Base-by-base conservation (phyloP, 768 basidiomycete genomes). In the Mycena rebaudengoi region DNA sequence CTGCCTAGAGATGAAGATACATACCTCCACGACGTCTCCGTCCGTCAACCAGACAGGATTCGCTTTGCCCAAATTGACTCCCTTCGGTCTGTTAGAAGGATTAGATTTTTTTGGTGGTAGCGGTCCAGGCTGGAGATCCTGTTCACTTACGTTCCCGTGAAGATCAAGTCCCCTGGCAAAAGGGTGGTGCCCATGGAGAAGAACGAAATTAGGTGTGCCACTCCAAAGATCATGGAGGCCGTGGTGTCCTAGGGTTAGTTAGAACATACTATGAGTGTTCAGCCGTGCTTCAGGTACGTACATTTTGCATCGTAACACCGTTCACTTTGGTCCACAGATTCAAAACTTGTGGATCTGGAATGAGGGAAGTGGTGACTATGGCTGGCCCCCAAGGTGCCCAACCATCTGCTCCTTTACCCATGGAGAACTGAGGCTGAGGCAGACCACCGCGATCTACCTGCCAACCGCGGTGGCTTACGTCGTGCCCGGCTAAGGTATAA, bases 401-500 rank as follows among this genome's bases (percentile, higher is more conserved):
- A 3, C 80, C 80, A 56, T 81, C 79, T 30, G 80, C 76, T 10
- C 74, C 79, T 63, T 82, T 82, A 29, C 80, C 80, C 80, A 82
- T 80, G 8, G 79, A 80, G 63, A 70, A 82, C 45, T 81, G 80
- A 13, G 80, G 81, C 56, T 80, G 75, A 5, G 80, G 80, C 59
- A 71, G 50, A 21, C 81, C 81, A 13, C 81, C 81, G 18, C 81
- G 76, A 32, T 78, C 77, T 35, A 82, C 79, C 60, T 82, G 80
- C 80, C 80, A 82, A 11, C 80, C 80, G 21, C 80, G 71, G 50
- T 82, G 80, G 43, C 78, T 80, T 4, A 82, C 80, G 60, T 82
- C 80, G 61, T 82, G 72, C 0, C 80, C 80, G 28, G 78, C 76
- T 37, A n/a, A n/a, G n/a, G n/a, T n/a, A n/a, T n/a, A n/a, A n/a